Evolutionary conservation across 257 asterid genomes (phyloP).

Genomic region (Leonotis leonurus): DNA sequence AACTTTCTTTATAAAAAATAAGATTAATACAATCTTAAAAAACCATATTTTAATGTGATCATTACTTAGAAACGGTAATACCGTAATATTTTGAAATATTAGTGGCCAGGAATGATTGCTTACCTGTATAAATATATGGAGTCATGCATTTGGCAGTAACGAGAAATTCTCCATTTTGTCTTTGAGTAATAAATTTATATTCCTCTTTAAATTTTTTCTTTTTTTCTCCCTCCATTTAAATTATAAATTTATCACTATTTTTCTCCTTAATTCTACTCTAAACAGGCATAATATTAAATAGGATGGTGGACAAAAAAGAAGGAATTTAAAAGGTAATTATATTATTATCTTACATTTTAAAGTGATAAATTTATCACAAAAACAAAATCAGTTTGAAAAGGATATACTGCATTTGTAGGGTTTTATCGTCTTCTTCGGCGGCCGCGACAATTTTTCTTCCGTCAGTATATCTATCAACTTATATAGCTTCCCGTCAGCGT

Average conservation of each 20-base stretch:
- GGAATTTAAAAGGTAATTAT: too few species aligned
- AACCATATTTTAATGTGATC: background rate
- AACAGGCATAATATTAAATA: too few species aligned
- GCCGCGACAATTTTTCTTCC: background rate
- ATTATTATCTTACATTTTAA: too few species aligned
- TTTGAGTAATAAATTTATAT: too few species aligned
- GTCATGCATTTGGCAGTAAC: background rate
- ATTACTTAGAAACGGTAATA: constrained; percentile 8
- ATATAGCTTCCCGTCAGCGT: background rate
- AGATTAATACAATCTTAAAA: background rate
- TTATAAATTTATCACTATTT: too few species aligned
- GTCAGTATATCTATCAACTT: background rate
- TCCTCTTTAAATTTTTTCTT: too few species aligned
- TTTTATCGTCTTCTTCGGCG: constrained; percentile 5
- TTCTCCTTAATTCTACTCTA: too few species aligned
- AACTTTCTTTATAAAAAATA: too few species aligned
- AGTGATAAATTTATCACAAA: too few species aligned
- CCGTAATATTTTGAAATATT: constrained; percentile 16
- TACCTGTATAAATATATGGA: background rate
- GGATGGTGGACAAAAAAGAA: too few species aligned
- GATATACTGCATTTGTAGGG: constrained; percentile 10
- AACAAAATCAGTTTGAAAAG: background rate
- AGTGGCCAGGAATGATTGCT: constrained; percentile 5
- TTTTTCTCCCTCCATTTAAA: too few species aligned
- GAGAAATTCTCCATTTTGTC: background rate